These are phyloP conservation scores for Gyromitra esculenta DNA, from an alignment of 2,329 filamentous ascomycete species.

Conservation along the genomic window DNA sequence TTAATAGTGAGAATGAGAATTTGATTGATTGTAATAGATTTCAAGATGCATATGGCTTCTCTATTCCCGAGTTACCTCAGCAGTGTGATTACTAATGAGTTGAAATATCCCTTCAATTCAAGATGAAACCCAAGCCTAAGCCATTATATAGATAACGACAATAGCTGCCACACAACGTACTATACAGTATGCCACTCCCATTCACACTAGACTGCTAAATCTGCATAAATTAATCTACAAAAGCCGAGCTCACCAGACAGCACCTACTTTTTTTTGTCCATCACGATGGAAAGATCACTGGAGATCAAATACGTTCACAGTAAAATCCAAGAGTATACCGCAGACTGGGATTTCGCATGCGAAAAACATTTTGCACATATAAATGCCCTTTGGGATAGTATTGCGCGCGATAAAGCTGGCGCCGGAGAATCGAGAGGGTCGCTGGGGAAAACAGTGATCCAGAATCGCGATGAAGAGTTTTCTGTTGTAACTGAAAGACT, in stretches of 20 bases:
- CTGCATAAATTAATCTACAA: neutral
- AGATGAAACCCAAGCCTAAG: neutral
- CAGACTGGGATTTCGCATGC: constrained; percentile 1
- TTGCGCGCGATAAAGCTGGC: too few species aligned
- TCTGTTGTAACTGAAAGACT: neutral
- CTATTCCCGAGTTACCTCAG: neutral
- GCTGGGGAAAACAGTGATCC: neutral
- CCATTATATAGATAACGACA: neutral
- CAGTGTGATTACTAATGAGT: neutral
- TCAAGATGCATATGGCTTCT: too few species aligned
- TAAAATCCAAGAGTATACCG: neutral
- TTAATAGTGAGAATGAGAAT: too few species aligned
- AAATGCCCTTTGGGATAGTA: neutral
- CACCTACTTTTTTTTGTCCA: too few species aligned
- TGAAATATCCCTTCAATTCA: neutral
- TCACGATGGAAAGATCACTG: neutral
- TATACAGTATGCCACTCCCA: neutral
- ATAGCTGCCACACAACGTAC: neutral
- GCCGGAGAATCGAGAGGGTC: neutral
- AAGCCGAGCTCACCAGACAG: neutral
- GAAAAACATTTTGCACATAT: neutral
- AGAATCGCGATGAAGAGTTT: neutral
- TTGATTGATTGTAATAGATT: too few species aligned
- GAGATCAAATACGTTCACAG: neutral
- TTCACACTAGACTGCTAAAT: neutral